phyloP scores from a whole-genome alignment of 1,284 basidiomycete genomes.

The Clitocybe nebularis region DNA sequence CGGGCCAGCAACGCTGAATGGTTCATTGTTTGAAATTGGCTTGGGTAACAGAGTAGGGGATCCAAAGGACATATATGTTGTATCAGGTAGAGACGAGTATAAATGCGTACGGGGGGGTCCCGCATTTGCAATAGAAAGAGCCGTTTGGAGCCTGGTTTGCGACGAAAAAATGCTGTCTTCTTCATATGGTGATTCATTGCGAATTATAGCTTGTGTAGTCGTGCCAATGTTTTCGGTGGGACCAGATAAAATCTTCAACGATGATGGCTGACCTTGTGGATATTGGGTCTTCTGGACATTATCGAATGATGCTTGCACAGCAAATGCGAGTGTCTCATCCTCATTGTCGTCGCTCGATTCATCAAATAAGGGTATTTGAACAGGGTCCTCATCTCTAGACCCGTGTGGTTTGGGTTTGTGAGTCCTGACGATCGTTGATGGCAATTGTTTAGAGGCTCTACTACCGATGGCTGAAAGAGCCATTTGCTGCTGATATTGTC shows the following conservation, averaged over 20 bases:
- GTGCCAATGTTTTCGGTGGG: background rate
- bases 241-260: constrained; percentile 7
- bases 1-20: no score
- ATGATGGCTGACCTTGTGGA: constrained; percentile 18
- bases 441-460: constrained; percentile 45
- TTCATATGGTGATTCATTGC: constrained; percentile 15
- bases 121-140: constrained; percentile 58
- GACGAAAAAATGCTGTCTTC: constrained; percentile 39
- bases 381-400: constrained; percentile 7
- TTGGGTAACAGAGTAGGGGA: constrained; percentile 26
- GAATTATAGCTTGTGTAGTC: background rate
- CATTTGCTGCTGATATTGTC: constrained; percentile 61
- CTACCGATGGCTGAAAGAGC: constrained; percentile 62
- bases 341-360: constrained; percentile 42
- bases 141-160: constrained; percentile 58
- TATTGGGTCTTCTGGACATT: constrained; percentile 15
- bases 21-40: background rate
- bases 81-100: constrained; percentile 11
- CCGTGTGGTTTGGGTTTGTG: constrained; percentile 20
- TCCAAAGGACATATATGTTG: constrained; percentile 31
- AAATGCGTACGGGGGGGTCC: constrained; percentile 31
- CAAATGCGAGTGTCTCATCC: constrained; percentile 44
- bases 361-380: constrained; percentile 7
- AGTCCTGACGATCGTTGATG: constrained; percentile 29
- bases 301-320: constrained; percentile 56